phyloP scores from a whole-genome alignment of 805 yeast species.

The Ogataea nakhonphanomensis region DNA sequence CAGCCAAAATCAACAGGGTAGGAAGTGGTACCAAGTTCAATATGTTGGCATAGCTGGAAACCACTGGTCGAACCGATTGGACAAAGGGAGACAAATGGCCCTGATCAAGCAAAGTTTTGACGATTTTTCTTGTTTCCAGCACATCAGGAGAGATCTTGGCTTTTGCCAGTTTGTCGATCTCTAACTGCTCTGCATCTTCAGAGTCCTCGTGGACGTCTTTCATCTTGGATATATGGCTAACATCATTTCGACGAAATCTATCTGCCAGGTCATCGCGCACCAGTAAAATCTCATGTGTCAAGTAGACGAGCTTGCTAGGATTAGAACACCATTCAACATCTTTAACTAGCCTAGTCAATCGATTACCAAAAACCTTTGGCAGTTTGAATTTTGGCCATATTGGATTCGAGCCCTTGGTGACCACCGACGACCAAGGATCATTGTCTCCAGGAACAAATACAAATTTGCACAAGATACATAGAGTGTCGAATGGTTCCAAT shows the following conservation, averaged over 20 bases:
- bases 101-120: conserved; percentile 81
- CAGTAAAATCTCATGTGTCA: conserved; percentile 79
- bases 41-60: conserved; percentile 67
- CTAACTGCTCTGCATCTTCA: conserved; percentile 21
- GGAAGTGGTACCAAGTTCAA: conserved; percentile 80
- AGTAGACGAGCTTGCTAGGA: conserved; percentile 73
- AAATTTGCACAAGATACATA: conserved; percentile 53
- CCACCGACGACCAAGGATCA: conserved; percentile 88
- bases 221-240: conserved; percentile 44
- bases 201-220: conserved; percentile 11
- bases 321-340: conserved; percentile 61
- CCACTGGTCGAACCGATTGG: conserved; percentile 53
- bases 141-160: conserved; percentile 42
- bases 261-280: conserved; percentile 70
- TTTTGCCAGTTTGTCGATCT: conserved; percentile 29
- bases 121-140: conserved; percentile 63
- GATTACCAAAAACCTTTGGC: conserved; percentile 67
- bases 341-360: conserved; percentile 57
- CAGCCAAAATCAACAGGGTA: conserved; percentile 57
- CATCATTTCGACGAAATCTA: conserved; percentile 67
- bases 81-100: conserved; percentile 83
- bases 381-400: conserved; percentile 72
- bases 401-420: conserved; percentile 56
- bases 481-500: conserved; percentile 53
- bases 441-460: conserved; percentile 83